These are phyloP conservation scores for Fagopyrum esculentum DNA, from an alignment of 148 eudicot species.

Conservation along the genomic window DNA sequence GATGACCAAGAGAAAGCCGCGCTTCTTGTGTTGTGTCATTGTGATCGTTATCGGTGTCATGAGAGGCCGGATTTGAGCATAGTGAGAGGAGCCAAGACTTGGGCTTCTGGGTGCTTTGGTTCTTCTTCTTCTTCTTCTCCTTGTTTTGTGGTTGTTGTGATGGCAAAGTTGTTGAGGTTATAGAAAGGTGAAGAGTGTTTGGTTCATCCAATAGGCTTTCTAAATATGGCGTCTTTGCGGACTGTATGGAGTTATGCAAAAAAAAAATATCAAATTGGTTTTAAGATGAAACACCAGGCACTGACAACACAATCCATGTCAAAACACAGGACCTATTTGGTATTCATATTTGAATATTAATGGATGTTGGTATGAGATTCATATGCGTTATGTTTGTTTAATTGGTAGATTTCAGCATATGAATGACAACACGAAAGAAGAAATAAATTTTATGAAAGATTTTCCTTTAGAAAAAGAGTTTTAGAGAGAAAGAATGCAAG, in stretches of 20 bases:
- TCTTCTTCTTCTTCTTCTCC: conserved; percentile 25
- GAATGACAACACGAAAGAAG: background rate
- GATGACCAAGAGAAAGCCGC: conserved; percentile 26
- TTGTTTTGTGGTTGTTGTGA: conserved; percentile 13
- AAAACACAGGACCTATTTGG: background rate
- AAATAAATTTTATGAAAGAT: background rate
- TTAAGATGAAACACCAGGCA: background rate
- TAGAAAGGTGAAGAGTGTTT: background rate
- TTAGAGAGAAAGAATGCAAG: too few relatives aligned
- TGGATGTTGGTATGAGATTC: too few relatives aligned
- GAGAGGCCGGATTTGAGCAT: conserved; percentile 38
- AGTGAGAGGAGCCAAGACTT: conserved; percentile 48
- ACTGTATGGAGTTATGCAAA: background rate
- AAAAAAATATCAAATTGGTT: background rate
- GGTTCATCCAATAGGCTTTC: background rate
- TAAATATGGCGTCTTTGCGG: background rate
- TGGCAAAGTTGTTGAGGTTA: background rate
- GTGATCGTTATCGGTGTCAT: conserved; percentile 16
- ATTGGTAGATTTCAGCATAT: too few relatives aligned
- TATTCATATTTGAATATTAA: too few relatives aligned
- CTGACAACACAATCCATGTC: background rate
- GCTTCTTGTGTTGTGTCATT: conserved; percentile 15
- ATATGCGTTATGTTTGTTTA: too few relatives aligned
- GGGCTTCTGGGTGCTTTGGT: conserved; percentile 22
- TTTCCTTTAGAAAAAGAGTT: background rate